These are phyloP conservation scores for Citrullus mucosospermus DNA, from an alignment of 306 rosid genomes.

Conservation along the genomic window DNA sequence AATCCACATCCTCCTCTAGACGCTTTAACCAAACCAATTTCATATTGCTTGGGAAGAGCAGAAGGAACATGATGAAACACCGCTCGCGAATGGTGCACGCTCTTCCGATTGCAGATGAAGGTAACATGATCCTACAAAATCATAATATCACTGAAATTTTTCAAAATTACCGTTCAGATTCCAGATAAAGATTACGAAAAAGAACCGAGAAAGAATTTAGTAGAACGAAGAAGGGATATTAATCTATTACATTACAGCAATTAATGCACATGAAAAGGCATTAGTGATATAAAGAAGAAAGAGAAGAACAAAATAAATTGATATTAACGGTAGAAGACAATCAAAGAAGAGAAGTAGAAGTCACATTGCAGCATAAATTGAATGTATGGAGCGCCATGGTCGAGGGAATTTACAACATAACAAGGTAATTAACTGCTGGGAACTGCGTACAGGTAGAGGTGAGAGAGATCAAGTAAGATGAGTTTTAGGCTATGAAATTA, in stretches of 20 bases:
- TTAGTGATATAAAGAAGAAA: not conserved
- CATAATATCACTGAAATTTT: not conserved
- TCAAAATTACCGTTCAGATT: not conserved
- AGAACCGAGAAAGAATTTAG: not conserved
- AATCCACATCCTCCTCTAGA: not conserved
- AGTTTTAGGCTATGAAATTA: not conserved
- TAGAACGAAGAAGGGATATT: too few species aligned
- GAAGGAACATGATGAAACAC: not conserved
- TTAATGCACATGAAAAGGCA: not conserved
- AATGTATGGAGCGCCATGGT: constrained; percentile 28
- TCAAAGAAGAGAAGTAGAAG: not conserved
- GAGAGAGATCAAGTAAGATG: not conserved
- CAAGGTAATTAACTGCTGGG: not conserved
- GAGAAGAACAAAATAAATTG: not conserved
- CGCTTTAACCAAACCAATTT: not conserved
- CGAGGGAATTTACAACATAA: not conserved
- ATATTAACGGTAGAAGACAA: not conserved
- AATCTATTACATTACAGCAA: not conserved
- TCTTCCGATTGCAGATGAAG: not conserved
- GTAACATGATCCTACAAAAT: not conserved
- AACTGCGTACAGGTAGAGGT: not conserved
- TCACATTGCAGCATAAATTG: constrained; percentile 20
- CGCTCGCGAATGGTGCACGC: not conserved
- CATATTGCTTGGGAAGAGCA: not conserved
- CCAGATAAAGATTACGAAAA: not conserved